Evolutionary conservation across 1,139 yeast genomes (phyloP), one percentile per base, ranked within the genome.

Genomic region (Pichia sp.): DNA sequence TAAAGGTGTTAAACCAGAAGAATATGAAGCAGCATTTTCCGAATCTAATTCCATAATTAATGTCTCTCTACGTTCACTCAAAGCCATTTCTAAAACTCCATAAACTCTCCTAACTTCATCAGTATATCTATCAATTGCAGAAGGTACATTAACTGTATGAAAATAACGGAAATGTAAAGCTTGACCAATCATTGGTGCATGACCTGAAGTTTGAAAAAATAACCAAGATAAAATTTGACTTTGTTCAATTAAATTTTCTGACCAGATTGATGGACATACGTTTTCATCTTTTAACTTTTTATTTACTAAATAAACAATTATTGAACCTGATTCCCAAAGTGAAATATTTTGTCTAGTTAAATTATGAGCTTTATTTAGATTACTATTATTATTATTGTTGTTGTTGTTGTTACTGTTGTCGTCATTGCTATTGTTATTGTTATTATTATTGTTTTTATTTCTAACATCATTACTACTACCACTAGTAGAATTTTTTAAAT

Each of bases 121-220:
- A 1, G 89, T 83, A 64, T 90, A 90, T 59, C 97, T 73, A 57
- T 86, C 95, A 31, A 89, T 86, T 2, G 97, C 97, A 52, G 89
- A 79, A 22, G 92, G 87, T 3, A 90, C 87, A 48, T 83, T 84
- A 49, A 85, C 84, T 7, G 92, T 76, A 64, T 90, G 97, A 72
- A 89, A 89, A 64, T 86, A 87, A 57, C 92, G 74, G 69, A 90
- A 90, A 70, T 90, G 97, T 56, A 89, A 74, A 3, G 97, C 97
- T 64, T 90, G 97, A 25, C 97, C 97, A 58, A 90, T 87, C 96
- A 90, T 90, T 27, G 97, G 97, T 0, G 97, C 96, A 62, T 89
- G 97, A 12, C 97, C 97, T 12, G 95, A 83, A 4, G 97, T 87
- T 66, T 90, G 97, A 71, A 89, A 89, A 61, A 87, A 90, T 40